Conservation (phyloP, 2,329 filamentous ascomycete genomes). For the Nothomitra cinnamomea region DNA sequence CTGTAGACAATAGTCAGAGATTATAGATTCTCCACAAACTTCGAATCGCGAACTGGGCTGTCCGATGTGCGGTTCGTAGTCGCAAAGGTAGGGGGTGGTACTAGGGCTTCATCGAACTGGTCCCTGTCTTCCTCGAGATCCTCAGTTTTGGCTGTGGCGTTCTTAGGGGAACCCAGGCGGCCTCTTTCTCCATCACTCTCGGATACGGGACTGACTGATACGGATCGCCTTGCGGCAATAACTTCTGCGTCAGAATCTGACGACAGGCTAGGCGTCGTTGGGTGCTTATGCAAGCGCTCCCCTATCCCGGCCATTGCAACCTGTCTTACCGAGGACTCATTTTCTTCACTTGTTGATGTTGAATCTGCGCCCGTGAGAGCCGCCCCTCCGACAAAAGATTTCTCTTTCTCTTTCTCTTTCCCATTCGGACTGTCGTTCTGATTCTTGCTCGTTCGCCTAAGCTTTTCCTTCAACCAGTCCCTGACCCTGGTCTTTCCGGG, state of each 20-base stretch:
- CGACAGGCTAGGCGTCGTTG: background rate
- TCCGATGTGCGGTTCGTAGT: conserved; percentile 22
- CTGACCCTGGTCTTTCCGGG: conserved; percentile 26
- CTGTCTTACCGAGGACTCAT: conserved; percentile 23
- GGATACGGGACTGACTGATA: conserved; percentile 21
- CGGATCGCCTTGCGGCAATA: conserved; percentile 12
- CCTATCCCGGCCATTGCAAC: conserved; percentile 27
- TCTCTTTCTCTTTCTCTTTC: conserved; percentile 16
- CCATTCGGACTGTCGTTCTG: background rate
- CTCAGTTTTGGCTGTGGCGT: conserved; percentile 19
- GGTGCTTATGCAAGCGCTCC: conserved; percentile 4
- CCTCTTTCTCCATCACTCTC: conserved; percentile 8
- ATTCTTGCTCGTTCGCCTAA: conserved; percentile 22
- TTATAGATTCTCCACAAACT: conserved; percentile 40
- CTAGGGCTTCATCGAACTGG: conserved; percentile 29
- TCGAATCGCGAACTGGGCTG: conserved; percentile 39
- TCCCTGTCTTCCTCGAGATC: conserved; percentile 37
- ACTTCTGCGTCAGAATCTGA: background rate
- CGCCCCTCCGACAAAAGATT: conserved; percentile 32
- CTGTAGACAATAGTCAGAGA: too few species aligned
- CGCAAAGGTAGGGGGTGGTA: conserved; percentile 20
- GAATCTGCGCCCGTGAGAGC: conserved; percentile 26
- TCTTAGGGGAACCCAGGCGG: background rate
- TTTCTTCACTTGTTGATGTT: conserved; percentile 5
- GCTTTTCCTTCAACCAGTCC: conserved; percentile 38